phyloP scores from a whole-genome alignment of 2,329 filamentous ascomycete genomes.

The Elsinoe batatas region DNA sequence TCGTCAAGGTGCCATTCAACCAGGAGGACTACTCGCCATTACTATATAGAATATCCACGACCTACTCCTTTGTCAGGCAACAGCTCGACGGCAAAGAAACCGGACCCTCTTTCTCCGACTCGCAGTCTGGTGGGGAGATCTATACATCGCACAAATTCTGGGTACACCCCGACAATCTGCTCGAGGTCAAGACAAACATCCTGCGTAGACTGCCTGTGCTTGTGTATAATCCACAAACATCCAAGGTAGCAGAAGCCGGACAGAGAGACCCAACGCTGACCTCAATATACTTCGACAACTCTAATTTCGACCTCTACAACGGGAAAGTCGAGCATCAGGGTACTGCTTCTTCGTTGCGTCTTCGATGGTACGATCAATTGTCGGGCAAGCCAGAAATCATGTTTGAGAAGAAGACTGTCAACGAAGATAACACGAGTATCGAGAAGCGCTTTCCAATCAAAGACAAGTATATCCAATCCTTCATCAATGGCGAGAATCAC shows the following conservation, averaged over 20 bases:
- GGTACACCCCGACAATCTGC: conserved; percentile 89
- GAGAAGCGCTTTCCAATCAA: conserved; percentile 80
- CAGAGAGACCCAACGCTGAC: conserved; percentile 81
- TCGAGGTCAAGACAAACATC: conserved; percentile 95
- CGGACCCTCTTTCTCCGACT: conserved; percentile 35
- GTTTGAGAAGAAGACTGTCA: conserved; percentile 81
- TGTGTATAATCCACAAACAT: conserved; percentile 80
- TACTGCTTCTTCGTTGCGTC: conserved; percentile 70
- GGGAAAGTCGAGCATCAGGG: conserved; percentile 69
- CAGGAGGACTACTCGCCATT: conserved; percentile 88
- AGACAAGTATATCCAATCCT: conserved; percentile 83
- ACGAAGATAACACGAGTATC: conserved; percentile 64
- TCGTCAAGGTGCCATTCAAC: conserved; percentile 87
- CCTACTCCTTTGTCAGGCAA: conserved; percentile 91
- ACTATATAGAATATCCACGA: conserved; percentile 77
- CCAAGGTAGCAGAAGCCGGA: conserved; percentile 69
- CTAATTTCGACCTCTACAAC: conserved; percentile 74
- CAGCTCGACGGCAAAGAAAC: conserved; percentile 52
- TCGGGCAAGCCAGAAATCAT: conserved; percentile 67
- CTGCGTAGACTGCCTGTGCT: conserved; percentile 82
- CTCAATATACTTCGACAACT: conserved; percentile 90
- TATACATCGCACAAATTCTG: conserved; percentile 93
- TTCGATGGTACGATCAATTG: conserved; percentile 87
- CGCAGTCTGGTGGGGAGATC: conserved; percentile 43
- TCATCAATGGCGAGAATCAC: conserved; percentile 77